These are phyloP conservation scores for Aegilops tauschii DNA, from an alignment of 176 grass and related monocot species.

Conservation along the genomic window DNA sequence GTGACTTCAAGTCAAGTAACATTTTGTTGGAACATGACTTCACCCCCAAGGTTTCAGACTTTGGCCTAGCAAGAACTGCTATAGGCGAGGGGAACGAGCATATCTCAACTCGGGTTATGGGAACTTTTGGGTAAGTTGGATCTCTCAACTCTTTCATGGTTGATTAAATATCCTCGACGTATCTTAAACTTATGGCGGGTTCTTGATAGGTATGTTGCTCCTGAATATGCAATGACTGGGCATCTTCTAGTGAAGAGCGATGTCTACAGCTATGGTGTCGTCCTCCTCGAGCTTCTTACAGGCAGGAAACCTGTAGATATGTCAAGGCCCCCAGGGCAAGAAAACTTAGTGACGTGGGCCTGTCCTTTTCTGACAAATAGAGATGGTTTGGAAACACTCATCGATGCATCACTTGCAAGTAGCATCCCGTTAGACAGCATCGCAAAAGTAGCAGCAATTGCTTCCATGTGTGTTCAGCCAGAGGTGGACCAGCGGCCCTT, in stretches of 20 bases:
- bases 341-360: conserved; percentile 93
- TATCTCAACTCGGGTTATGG: conserved; percentile 97
- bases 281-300: conserved; percentile 93
- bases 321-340: conserved; percentile 84
- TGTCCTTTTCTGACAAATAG: conserved; percentile 71
- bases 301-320: conserved; percentile 95
- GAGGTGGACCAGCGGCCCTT: conserved; percentile 96
- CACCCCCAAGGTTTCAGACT: conserved; percentile 93
- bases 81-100: conserved; percentile 78
- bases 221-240: conserved; percentile 98
- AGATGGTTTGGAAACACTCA: conserved; percentile 66
- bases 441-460: conserved; percentile 92
- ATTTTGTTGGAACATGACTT: conserved; percentile 93
- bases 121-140: conserved; percentile 88
- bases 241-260: conserved; percentile 99
- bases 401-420: conserved; percentile 69
- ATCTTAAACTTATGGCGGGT: background rate
- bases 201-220: conserved; percentile 80
- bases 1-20: conserved; percentile 98
- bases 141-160: conserved; percentile 12
- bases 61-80: conserved; percentile 83
- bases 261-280: conserved; percentile 98
- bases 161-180: conserved; percentile 15
- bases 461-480: conserved; percentile 98
- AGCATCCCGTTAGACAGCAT: conserved; percentile 62